A percentile compares a stretch with the other conserved stretches of the same genome.
Evolutionary conservation across 345 rosid genomes (phyloP).

Genomic region (Gossypium longicalyx): DNA sequence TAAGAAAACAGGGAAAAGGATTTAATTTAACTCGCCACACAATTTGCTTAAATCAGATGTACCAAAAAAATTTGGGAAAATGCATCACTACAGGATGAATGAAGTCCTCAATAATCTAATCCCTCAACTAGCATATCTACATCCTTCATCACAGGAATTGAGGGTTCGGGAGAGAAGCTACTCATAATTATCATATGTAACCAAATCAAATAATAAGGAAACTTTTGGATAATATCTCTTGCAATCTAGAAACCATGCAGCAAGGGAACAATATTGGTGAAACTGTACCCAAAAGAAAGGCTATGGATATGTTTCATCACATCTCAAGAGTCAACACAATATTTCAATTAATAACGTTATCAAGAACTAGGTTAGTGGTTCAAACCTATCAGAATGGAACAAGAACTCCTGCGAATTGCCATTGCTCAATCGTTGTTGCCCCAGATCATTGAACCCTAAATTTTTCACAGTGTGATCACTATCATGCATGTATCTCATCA

Average conservation of each 20-base stretch:
- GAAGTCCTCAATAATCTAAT: not conserved
- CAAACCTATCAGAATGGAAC: slow-evolving; percentile 33
- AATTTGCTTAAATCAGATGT: not conserved
- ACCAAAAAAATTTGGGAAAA: not conserved
- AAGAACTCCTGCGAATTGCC: slow-evolving; percentile 29
- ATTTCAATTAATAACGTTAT: not conserved
- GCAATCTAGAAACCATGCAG: not conserved
- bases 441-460: slow-evolving; percentile 21
- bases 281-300: not conserved
- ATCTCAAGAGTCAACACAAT: slow-evolving; percentile 6
- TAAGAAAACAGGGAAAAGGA: not conserved
- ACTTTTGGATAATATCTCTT: not conserved
- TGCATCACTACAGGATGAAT: not conserved
- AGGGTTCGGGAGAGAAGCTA: not conserved
- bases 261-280: not conserved
- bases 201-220: not conserved
- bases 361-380: slow-evolving; percentile 7
- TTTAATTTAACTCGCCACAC: not conserved
- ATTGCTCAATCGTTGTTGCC: slow-evolving; percentile 20
- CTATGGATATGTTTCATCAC: not conserved
- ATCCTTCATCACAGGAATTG: not conserved
- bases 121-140: not conserved
- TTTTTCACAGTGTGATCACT: slow-evolving; percentile 16
- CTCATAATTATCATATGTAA: not conserved
- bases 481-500: slow-evolving; percentile 24